Evolutionary conservation across 2,329 filamentous ascomycete genomes (phyloP).

Genomic region (Fusarium multiceps): DNA sequence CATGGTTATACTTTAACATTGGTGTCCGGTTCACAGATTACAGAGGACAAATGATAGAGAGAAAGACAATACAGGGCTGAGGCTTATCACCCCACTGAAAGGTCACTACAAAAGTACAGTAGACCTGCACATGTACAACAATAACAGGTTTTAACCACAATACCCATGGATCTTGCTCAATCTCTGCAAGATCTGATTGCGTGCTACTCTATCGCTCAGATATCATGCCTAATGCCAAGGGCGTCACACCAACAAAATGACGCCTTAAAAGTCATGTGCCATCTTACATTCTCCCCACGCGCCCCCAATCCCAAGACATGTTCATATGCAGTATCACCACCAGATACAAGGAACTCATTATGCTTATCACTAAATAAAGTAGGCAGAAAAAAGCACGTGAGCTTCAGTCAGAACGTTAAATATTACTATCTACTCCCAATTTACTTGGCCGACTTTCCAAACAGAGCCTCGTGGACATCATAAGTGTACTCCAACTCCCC

Average conservation of each 20-base stretch:
- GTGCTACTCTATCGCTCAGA: constrained; percentile 25
- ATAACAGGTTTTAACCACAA: constrained; percentile 12
- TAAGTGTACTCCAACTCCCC: constrained; percentile 74
- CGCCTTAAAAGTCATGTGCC: constrained; percentile 41
- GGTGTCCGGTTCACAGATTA: not conserved
- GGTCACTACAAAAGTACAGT: constrained; percentile 11
- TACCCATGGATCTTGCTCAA: not conserved
- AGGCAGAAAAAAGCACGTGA: constrained; percentile 9
- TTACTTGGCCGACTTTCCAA: constrained; percentile 59
- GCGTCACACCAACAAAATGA: constrained; percentile 24
- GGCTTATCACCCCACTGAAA: not conserved
- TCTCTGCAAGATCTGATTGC: constrained; percentile 29
- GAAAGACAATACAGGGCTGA: not conserved
- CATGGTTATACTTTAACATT: not conserved
- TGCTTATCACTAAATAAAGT: not conserved
- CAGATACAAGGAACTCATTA: not conserved
- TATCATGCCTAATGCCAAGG: constrained; percentile 2
- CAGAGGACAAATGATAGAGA: not conserved
- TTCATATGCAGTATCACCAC: constrained; percentile 21
- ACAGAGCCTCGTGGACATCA: constrained; percentile 70
- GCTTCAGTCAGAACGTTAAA: not conserved
- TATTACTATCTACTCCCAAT: constrained; percentile 13
- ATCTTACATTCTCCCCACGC: constrained; percentile 30
- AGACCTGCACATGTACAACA: not conserved
- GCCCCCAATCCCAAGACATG: constrained; percentile 22